phyloP scores from a whole-genome alignment of 2,329 filamentous ascomycete species.

The Graphiopsis chlorocephala region DNA sequence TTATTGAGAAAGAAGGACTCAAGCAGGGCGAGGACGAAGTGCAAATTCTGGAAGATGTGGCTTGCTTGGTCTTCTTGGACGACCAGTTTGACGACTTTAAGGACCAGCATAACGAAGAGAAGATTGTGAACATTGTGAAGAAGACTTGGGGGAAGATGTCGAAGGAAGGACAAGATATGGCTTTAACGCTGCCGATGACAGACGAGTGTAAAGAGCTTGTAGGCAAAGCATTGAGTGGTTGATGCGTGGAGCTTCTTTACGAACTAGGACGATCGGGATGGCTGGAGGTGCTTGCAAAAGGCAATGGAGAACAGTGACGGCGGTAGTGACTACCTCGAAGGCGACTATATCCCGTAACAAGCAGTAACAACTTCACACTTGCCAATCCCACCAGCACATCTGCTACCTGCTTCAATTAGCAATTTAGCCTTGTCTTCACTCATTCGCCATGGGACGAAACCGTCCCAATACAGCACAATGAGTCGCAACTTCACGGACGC shows the following conservation, averaged over 20 bases:
- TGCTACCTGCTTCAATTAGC: background rate
- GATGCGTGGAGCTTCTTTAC: background rate
- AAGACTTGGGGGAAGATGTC: conserved; percentile 80
- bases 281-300: background rate
- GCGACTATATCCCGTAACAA: background rate
- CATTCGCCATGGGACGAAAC: background rate
- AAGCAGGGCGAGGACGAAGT: conserved; percentile 61
- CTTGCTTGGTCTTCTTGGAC: conserved; percentile 82
- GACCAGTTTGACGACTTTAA: conserved; percentile 83
- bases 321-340: conserved; percentile 16
- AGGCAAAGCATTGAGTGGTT: conserved; percentile 56
- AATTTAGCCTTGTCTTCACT: background rate
- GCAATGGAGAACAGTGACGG: background rate
- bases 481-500: conserved; percentile 6
- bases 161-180: conserved; percentile 59
- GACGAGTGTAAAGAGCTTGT: conserved; percentile 62
- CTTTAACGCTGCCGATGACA: conserved; percentile 64
- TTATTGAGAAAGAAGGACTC: conserved; percentile 77
- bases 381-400: background rate
- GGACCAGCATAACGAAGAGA: conserved; percentile 69
- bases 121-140: conserved; percentile 66
- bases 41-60: conserved; percentile 78
- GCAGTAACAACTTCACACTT: background rate
- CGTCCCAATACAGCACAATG: background rate
- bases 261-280: background rate